A percentile compares a stretch with the other conserved stretches of the same genome.
Conservation (phyloP, 495 filamentous ascomycete genomes). For the Talaromyces trachyspermus region DNA sequence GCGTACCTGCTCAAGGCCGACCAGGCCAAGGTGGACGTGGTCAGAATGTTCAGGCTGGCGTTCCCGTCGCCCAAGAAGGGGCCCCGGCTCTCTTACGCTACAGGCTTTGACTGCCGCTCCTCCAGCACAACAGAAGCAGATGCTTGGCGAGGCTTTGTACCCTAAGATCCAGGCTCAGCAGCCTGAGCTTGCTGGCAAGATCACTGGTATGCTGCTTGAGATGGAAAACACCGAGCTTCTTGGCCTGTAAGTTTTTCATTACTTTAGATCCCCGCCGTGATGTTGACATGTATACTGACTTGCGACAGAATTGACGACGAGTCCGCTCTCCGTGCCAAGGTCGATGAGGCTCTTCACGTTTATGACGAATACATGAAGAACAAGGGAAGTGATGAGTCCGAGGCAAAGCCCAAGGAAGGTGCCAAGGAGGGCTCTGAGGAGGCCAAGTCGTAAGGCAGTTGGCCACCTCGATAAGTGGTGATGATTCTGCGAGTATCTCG, state of each 20-base stretch:
- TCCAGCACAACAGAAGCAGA: slow-evolving; percentile 84
- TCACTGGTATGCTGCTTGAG: slow-evolving; percentile 98
- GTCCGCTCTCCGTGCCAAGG: slow-evolving; percentile 81
- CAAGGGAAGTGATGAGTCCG: slow-evolving; percentile 32
- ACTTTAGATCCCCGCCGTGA: not conserved
- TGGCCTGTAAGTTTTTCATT: slow-evolving; percentile 70
- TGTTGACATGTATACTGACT: slow-evolving; percentile 8
- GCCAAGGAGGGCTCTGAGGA: slow-evolving; percentile 38
- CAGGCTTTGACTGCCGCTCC: slow-evolving; percentile 47
- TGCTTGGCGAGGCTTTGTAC: slow-evolving; percentile 94
- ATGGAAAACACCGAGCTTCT: slow-evolving; percentile 95
- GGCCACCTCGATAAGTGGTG: slow-evolving; percentile 16
- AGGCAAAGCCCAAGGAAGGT: slow-evolving; percentile 39
- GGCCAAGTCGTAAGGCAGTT: slow-evolving; percentile 38
- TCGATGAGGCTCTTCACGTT: slow-evolving; percentile 90
- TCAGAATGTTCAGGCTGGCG: slow-evolving; percentile 26
- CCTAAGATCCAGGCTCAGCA: slow-evolving; percentile 93
- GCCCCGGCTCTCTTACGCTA: slow-evolving; percentile 23
- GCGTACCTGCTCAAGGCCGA: slow-evolving; percentile 42
- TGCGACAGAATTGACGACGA: slow-evolving; percentile 79
- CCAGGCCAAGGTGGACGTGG: slow-evolving; percentile 32
- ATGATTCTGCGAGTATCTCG: slow-evolving; percentile 15
- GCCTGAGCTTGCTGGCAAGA: slow-evolving; percentile 95
- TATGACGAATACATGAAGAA: slow-evolving; percentile 98
- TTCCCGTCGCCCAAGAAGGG: slow-evolving; percentile 29